Conservation (phyloP, 2,329 filamentous ascomycete species). For the Monosporascus sp. region DNA sequence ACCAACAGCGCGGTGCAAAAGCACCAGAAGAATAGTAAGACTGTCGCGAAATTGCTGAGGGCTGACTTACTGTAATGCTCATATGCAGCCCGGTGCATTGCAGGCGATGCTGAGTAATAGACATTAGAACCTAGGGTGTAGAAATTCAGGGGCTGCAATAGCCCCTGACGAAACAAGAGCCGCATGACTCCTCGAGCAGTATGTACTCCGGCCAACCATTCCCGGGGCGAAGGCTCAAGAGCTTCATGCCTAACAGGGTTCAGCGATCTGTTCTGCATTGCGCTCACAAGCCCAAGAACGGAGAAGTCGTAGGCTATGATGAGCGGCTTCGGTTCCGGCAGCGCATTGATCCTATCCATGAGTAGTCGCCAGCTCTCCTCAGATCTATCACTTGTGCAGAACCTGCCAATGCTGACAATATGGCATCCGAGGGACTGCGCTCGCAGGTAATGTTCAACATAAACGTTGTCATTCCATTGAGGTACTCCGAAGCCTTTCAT, state of each 20-base stretch:
- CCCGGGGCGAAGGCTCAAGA: conserved; percentile 33
- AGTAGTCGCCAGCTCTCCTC: conserved; percentile 44
- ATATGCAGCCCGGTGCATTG: conserved; percentile 68
- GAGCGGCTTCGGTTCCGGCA: conserved; percentile 44
- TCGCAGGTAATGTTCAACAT: conserved; percentile 47
- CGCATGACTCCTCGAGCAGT: conserved; percentile 54
- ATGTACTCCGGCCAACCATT: conserved; percentile 41
- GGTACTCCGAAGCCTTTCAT: conserved; percentile 39
- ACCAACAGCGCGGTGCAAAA: no score
- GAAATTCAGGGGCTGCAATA: conserved; percentile 61
- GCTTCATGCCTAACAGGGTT: conserved; percentile 46
- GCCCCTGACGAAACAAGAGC: conserved; percentile 55
- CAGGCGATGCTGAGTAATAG: conserved; percentile 65
- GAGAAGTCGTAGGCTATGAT: conserved; percentile 44
- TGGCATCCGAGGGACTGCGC: conserved; percentile 55
- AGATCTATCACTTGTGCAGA: conserved; percentile 50
- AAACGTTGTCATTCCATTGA: conserved; percentile 51
- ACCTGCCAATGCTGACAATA: conserved; percentile 56
- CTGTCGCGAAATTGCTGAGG: neutral
- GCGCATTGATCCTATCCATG: conserved; percentile 38
- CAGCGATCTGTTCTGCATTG: conserved; percentile 42
- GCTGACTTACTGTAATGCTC: conserved; percentile 40
- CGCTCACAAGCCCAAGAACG: conserved; percentile 36
- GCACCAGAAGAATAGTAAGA: no score
- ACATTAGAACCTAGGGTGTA: conserved; percentile 65